phyloP scores from a whole-genome alignment of 495 filamentous ascomycete species.

The Aspergillus coremiiformis region DNA sequence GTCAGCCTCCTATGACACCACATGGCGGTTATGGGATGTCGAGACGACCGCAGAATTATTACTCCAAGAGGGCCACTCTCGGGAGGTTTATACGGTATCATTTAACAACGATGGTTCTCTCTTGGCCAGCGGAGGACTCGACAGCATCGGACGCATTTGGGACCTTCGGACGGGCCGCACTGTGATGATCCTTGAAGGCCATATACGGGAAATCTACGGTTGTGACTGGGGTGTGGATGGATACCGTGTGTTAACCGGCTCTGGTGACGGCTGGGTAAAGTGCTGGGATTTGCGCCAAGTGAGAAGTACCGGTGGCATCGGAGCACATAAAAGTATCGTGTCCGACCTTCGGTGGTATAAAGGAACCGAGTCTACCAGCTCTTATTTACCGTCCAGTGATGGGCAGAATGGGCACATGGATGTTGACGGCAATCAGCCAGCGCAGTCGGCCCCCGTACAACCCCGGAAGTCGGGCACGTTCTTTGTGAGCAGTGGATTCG shows the following conservation, averaged over 20 bases:
- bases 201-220: constrained; percentile 87
- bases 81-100: constrained; percentile 79
- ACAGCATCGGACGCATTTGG: constrained; percentile 95
- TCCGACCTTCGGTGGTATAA: constrained; percentile 93
- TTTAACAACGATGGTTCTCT: constrained; percentile 90
- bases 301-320: constrained; percentile 70
- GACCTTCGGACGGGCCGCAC: constrained; percentile 90
- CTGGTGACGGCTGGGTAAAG: constrained; percentile 93
- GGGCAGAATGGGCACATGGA: constrained; percentile 55
- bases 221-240: constrained; percentile 90
- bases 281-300: constrained; percentile 96
- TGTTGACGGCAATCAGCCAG: constrained; percentile 40
- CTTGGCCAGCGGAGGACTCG: constrained; percentile 80
- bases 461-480: constrained; percentile 78
- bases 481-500: constrained; percentile 84
- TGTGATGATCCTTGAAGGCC: constrained; percentile 91
- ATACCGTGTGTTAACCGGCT: constrained; percentile 78
- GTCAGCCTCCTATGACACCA: constrained; percentile 91
- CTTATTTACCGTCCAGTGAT: constrained; percentile 45
- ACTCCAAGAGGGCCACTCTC: constrained; percentile 89
- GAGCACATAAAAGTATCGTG: constrained; percentile 85
- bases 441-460: constrained; percentile 16
- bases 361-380: constrained; percentile 58
- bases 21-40: constrained; percentile 95
- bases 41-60: constrained; percentile 75